Base-by-base conservation (phyloP, 352 stramenopile genomes). In the Phytopythium boreale region DNA sequence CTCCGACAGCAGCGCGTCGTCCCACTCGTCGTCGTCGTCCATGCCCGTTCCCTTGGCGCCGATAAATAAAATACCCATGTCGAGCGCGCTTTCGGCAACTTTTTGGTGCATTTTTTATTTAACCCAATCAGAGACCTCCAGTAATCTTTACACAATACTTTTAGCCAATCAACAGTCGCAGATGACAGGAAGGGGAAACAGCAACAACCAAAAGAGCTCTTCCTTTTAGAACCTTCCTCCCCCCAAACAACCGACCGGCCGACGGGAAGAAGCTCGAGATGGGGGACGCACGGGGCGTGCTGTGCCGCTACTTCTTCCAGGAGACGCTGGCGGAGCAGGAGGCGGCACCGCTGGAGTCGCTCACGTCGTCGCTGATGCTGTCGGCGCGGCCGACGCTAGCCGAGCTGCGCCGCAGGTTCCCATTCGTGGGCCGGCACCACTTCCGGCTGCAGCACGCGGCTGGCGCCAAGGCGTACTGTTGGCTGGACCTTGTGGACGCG, bases 221-320 rank as follows among this genome's bases (percentile, higher is more conserved):
- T 26, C 44, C 19, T 50, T 11, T 12, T n/a, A n/a, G n/a, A n/a
- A n/a, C n/a, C n/a, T n/a, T n/a, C n/a, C n/a, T n/a, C 24, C 10
- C 15, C 29, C 29, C 29, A 3, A 3, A 34, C 29, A 34, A 27
- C 19, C 47, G 2, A 26, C 17, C 29, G 5, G n/a, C n/a, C n/a
- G n/a, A n/a, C n/a, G n/a, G n/a, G n/a, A 15, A 34, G 29, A 34
- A 34, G 29, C 24, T 8, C 29, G 7, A 34, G 15, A 55, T 61
- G 58, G 51, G 24, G 41, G 29, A 17, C 29, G 26, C 66, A 36
- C 39, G 67, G 64, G 67, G 72, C 59, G 85, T 93, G 68, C 75
- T 93, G 59, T 93, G 85, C 57, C 83, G 79, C 62, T 93, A 93
- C 70, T 93, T 93, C 62, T 92, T 94, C 76, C 85, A 92, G 71